Conservation (phyloP, 2,329 filamentous ascomycete genomes). For the Triangularia verruculosa region DNA sequence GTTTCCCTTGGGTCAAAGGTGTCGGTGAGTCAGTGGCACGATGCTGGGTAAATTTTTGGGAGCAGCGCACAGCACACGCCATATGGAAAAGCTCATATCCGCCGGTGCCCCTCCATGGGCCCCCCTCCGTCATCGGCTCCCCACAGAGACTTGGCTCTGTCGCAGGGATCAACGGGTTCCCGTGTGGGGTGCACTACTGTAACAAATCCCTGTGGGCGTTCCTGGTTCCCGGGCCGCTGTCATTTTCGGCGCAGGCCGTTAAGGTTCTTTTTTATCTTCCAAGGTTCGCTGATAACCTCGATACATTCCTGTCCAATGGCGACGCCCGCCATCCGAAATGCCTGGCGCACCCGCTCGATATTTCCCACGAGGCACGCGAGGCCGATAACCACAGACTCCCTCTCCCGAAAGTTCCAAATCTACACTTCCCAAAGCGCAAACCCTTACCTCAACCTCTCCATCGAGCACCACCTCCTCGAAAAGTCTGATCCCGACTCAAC, state of each 20-base stretch:
- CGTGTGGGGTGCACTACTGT: background rate
- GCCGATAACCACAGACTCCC: constrained; percentile 8
- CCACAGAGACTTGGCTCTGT: constrained; percentile 8
- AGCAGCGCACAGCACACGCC: background rate
- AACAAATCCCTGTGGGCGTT: background rate
- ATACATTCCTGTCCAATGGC: background rate
- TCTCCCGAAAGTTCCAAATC: constrained; percentile 51
- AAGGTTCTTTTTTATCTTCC: background rate
- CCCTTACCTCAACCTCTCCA: constrained; percentile 86
- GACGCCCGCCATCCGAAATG: background rate
- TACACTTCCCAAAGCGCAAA: constrained; percentile 68
- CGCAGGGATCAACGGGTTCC: background rate
- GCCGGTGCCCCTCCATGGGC: constrained; percentile 22
- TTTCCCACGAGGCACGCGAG: background rate
- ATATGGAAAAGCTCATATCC: constrained; percentile 19
- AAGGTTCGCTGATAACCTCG: background rate
- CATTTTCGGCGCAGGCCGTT: background rate
- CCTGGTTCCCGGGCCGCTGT: background rate
- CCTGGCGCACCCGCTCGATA: background rate
- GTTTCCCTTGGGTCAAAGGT: background rate
- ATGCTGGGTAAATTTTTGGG: constrained; percentile 7
- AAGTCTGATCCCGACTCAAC: constrained; percentile 68
- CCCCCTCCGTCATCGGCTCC: constrained; percentile 27
- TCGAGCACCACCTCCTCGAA: constrained; percentile 86
- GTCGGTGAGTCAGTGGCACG: constrained; percentile 21